These are phyloP conservation scores for Pseudogymnoascus sp. DNA, from an alignment of 2,329 filamentous ascomycete species.

Conservation along the genomic window DNA sequence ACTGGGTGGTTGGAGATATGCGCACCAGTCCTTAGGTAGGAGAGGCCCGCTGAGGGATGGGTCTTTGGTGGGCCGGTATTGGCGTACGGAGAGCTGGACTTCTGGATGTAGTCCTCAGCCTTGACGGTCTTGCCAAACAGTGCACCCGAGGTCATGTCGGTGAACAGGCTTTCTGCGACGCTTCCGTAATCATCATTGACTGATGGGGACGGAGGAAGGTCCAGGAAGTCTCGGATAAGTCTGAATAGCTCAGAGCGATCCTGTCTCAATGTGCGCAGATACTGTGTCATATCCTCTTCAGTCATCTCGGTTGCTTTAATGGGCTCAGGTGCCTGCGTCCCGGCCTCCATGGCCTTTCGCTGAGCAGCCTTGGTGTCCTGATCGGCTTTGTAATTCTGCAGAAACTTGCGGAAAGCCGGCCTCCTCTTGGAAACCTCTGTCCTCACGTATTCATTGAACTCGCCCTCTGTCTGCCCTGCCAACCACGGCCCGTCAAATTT, in stretches of 20 bases:
- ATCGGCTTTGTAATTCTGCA: constrained; percentile 43
- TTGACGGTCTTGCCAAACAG: neutral
- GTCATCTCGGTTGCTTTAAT: constrained; percentile 36
- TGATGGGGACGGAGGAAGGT: constrained; percentile 37
- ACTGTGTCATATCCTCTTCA: constrained; percentile 44
- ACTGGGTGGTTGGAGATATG: constrained; percentile 52
- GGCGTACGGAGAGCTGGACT: constrained; percentile 35
- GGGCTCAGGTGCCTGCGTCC: constrained; percentile 24
- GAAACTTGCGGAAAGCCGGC: constrained; percentile 46
- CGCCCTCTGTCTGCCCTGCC: constrained; percentile 52
- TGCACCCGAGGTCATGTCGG: neutral
- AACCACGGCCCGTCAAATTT: constrained; percentile 62
- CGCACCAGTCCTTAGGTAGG: constrained; percentile 50
- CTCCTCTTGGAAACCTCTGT: constrained; percentile 48
- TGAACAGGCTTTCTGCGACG: constrained; percentile 5
- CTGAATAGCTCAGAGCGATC: constrained; percentile 45
- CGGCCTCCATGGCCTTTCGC: constrained; percentile 34
- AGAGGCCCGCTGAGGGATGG: constrained; percentile 58
- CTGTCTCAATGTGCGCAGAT: constrained; percentile 45
- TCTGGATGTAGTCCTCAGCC: neutral
- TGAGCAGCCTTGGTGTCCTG: constrained; percentile 35
- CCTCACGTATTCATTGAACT: constrained; percentile 50
- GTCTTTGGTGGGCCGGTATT: constrained; percentile 48
- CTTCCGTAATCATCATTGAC: neutral
- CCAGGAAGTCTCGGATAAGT: constrained; percentile 53